Conservation (phyloP, 2,329 filamentous ascomycete genomes). For the Colletotrichum tofieldiae region DNA sequence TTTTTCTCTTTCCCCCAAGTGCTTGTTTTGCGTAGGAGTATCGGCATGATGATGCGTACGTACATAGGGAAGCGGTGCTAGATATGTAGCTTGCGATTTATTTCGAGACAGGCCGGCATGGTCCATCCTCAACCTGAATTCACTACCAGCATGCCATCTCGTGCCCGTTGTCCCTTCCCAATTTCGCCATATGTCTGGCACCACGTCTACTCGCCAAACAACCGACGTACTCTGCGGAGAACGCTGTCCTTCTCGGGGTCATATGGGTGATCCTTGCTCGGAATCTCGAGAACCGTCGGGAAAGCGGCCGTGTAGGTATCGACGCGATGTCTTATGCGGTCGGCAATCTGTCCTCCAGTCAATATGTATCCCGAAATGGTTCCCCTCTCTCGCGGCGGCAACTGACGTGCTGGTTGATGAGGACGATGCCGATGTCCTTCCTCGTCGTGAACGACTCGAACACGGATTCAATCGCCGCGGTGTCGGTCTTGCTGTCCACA, state of each 20-base stretch:
- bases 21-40: constrained; percentile 36
- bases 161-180: neutral
- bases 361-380: constrained; percentile 37
- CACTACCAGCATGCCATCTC: neutral
- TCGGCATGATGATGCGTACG: constrained; percentile 37
- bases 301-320: constrained; percentile 96
- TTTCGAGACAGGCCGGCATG: constrained; percentile 19
- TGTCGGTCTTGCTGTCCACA: constrained; percentile 95
- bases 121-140: constrained; percentile 11
- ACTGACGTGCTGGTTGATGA: constrained; percentile 97
- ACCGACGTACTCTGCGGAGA: constrained; percentile 82
- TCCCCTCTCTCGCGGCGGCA: neutral
- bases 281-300: constrained; percentile 96
- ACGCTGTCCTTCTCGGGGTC: constrained; percentile 99
- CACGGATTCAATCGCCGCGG: constrained; percentile 86
- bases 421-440: constrained; percentile 95
- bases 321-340: constrained; percentile 91
- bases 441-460: constrained; percentile 92
- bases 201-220: constrained; percentile 75
- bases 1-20: constrained; percentile 22
- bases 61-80: constrained; percentile 41
- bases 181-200: neutral
- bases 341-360: constrained; percentile 79
- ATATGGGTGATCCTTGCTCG: constrained; percentile 98
- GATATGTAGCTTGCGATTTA: constrained; percentile 36